These are phyloP conservation scores for Tolypocladium ovalisporum DNA, from an alignment of 2,329 filamentous ascomycete genomes.

Conservation along the genomic window DNA sequence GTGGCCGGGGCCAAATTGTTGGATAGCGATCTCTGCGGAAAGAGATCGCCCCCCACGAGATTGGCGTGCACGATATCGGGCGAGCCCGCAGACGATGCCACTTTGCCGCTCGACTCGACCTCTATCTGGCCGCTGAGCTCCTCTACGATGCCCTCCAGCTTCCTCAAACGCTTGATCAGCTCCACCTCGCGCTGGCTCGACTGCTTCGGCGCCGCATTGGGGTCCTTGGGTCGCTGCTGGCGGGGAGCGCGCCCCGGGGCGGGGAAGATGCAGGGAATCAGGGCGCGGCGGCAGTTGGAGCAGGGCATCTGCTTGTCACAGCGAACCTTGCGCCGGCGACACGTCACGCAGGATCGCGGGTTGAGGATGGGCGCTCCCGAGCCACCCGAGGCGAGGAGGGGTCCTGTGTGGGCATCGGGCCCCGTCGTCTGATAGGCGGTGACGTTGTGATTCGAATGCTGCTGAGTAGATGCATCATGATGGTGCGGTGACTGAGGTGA, in stretches of 20 bases:
- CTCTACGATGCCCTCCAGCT: constrained; percentile 67
- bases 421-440: constrained; percentile 29
- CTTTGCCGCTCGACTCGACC: constrained; percentile 29
- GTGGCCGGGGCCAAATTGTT: constrained; percentile 4
- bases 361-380: constrained; percentile 26
- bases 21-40: constrained; percentile 3
- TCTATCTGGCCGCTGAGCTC: constrained; percentile 56
- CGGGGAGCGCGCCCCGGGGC: constrained; percentile 63
- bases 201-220: constrained; percentile 48
- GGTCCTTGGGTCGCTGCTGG: constrained; percentile 53
- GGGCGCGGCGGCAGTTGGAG: constrained; percentile 60
- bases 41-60: constrained; percentile 1
- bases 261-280: constrained; percentile 64
- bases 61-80: constrained; percentile 10
- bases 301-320: constrained; percentile 72
- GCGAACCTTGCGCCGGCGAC: constrained; percentile 53
- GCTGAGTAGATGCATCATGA: constrained; percentile 8
- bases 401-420: constrained; percentile 24
- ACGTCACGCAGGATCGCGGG: constrained; percentile 39
- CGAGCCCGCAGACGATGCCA: constrained; percentile 18
- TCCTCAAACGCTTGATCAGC: constrained; percentile 59
- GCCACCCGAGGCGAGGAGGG: constrained; percentile 21
- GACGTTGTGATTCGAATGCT: constrained; percentile 21
- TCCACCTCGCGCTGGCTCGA: constrained; percentile 55
- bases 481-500: constrained; percentile 13